Evolutionary conservation across 208 protist species (phyloP).

Genomic region (Balamuthia mandrillaris): DNA sequence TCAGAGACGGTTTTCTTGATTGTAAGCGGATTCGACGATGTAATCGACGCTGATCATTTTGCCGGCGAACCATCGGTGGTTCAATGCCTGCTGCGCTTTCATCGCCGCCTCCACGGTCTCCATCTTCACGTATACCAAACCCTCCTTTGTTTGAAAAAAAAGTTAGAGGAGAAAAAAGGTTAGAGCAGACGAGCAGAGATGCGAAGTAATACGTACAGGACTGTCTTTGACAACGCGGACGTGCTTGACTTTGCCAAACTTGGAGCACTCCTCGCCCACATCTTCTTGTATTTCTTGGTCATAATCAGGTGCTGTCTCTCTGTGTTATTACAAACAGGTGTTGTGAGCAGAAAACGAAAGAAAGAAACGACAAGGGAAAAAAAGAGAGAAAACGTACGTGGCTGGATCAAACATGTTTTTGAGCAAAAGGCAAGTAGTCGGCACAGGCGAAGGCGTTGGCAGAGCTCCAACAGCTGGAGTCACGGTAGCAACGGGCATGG

Average conservation of each 20-base stretch:
- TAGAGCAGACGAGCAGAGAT: no score
- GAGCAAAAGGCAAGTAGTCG: constrained; percentile 42
- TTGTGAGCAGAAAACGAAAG: no score
- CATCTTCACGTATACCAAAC: constrained; percentile 54
- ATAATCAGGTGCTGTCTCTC: constrained; percentile 50
- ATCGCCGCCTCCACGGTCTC: background rate
- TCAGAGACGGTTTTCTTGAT: background rate
- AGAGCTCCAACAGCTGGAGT: no score
- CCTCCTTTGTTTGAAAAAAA: background rate
- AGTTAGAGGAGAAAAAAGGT: no score
- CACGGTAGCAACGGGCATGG: background rate
- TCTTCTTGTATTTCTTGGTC: constrained; percentile 58
- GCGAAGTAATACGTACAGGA: no score
- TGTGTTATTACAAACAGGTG: background rate
- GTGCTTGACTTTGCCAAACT: constrained; percentile 43
- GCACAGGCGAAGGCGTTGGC: background rate
- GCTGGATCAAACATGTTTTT: constrained; percentile 66
- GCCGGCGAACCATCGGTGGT: constrained; percentile 40
- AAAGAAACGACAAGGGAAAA: no score
- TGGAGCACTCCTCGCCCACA: constrained; percentile 55
- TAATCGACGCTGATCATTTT: constrained; percentile 37
- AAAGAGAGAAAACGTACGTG: constrained; percentile 15
- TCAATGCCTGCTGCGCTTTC: background rate
- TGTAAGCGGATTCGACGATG: background rate
- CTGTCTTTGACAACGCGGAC: constrained; percentile 28